Conservation (phyloP, 306 rosid genomes). For the Urtica urens region DNA sequence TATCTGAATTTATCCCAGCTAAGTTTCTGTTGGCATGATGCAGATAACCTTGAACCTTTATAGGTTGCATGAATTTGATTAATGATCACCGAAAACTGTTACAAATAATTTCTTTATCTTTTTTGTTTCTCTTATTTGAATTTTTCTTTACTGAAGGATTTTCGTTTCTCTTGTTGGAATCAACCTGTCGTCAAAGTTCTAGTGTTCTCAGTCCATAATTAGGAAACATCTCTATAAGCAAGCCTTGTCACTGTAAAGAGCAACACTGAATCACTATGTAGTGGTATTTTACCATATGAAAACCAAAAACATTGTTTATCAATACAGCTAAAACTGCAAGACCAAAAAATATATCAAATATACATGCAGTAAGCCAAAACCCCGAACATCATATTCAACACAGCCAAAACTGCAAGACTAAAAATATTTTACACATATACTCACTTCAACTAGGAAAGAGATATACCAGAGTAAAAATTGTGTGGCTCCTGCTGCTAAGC, state of each 20-base stretch:
- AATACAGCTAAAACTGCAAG: conserved; percentile 6
- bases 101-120: too few relatives aligned
- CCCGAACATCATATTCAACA: background rate
- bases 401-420: conserved; percentile 7
- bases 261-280: too few relatives aligned
- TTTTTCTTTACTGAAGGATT: too few relatives aligned
- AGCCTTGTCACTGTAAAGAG: too few relatives aligned
- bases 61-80: background rate
- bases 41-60: background rate
- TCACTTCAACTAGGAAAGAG: conserved; percentile 18
- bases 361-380: background rate
- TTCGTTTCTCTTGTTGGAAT: background rate
- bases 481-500: conserved; percentile 98
- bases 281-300: too few relatives aligned
- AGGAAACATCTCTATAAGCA: background rate
- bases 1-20: too few relatives aligned
- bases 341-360: conserved; percentile 16
- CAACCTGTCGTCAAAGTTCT: background rate
- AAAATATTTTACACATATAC: conserved; percentile 16
- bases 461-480: conserved; percentile 83
- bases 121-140: too few relatives aligned
- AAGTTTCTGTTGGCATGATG: background rate
- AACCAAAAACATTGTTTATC: too few relatives aligned
- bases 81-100: background rate
- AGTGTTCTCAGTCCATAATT: background rate